phyloP scores from a whole-genome alignment of 441 rosid species.

The Heliophila coronopifolia region DNA sequence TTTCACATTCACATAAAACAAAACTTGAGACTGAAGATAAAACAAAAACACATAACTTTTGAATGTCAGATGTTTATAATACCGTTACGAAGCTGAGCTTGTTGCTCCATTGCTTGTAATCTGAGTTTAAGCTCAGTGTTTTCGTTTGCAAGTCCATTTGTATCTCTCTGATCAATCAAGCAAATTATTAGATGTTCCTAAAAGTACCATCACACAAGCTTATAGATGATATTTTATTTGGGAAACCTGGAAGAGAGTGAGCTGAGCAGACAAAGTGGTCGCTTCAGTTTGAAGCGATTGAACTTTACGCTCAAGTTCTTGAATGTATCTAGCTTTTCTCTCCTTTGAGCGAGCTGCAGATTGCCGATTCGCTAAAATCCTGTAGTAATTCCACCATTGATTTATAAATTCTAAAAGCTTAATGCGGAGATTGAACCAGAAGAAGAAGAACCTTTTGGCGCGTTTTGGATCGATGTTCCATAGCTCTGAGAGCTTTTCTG shows the following conservation, averaged over 20 bases:
- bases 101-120: slow-evolving; percentile 79
- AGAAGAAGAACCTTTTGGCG: slow-evolving; percentile 56
- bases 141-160: slow-evolving; percentile 57
- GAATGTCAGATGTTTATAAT: background rate
- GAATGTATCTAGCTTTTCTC: slow-evolving; percentile 65
- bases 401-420: background rate
- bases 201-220: too few relatives aligned
- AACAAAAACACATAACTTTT: background rate
- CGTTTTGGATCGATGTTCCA: slow-evolving; percentile 73
- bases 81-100: slow-evolving; percentile 83
- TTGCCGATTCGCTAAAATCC: slow-evolving; percentile 77
- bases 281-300: slow-evolving; percentile 88
- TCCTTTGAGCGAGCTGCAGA: slow-evolving; percentile 84
- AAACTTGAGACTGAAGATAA: background rate
- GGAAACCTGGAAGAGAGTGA: slow-evolving; percentile 69
- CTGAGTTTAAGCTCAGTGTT: slow-evolving; percentile 75
- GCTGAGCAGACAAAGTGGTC: slow-evolving; percentile 80
- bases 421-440: background rate
- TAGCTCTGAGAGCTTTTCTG: slow-evolving; percentile 74
- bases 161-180: slow-evolving; percentile 56
- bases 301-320: slow-evolving; percentile 71
- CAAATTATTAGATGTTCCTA: too few relatives aligned
- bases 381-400: slow-evolving; percentile 10
- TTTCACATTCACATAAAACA: background rate
- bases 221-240: too few relatives aligned